Conservation (phyloP, 1,284 basidiomycete genomes). For the Vanrija humicola region DNA sequence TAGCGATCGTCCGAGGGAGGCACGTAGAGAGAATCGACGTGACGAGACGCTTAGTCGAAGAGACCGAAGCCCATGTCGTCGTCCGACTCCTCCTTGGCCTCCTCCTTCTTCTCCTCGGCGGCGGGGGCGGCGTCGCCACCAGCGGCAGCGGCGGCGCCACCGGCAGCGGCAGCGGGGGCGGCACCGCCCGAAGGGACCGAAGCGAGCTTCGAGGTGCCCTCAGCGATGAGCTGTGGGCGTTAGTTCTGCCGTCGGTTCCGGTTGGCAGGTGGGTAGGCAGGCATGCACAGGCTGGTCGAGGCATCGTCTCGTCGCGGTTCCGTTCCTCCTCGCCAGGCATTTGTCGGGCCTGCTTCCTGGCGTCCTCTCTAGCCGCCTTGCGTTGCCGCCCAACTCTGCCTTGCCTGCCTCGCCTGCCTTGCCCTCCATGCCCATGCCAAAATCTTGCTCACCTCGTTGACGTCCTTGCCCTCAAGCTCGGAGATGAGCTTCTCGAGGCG, state of each 20-base stretch:
- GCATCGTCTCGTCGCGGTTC: background rate
- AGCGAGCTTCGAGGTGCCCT: conserved; percentile 87
- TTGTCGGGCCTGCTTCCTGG: too few species aligned
- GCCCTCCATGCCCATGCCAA: background rate
- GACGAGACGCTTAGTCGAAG: conserved; percentile 67
- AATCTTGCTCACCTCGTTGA: conserved; percentile 62
- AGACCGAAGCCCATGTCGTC: conserved; percentile 72
- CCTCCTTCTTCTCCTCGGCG: conserved; percentile 62
- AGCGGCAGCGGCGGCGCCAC: conserved; percentile 51
- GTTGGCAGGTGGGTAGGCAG: too few species aligned
- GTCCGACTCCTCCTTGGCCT: conserved; percentile 53
- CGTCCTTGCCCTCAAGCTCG: conserved; percentile 89
- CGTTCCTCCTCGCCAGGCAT: too few species aligned
- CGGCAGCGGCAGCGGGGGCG: conserved; percentile 42
- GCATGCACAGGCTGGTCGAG: too few species aligned
- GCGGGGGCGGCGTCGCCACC: conserved; percentile 62
- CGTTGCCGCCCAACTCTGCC: background rate
- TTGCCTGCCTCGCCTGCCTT: background rate
- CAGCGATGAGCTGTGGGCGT: conserved; percentile 70
- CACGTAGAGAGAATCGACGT: background rate
- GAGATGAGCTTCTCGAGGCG: conserved; percentile 81
- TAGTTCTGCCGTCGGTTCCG: background rate
- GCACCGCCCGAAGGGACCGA: conserved; percentile 63
- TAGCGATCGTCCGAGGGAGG: background rate
- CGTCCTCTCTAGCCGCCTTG: background rate